phyloP scores from a whole-genome alignment of 257 asterid genomes.

The Jacaranda copaia region DNA sequence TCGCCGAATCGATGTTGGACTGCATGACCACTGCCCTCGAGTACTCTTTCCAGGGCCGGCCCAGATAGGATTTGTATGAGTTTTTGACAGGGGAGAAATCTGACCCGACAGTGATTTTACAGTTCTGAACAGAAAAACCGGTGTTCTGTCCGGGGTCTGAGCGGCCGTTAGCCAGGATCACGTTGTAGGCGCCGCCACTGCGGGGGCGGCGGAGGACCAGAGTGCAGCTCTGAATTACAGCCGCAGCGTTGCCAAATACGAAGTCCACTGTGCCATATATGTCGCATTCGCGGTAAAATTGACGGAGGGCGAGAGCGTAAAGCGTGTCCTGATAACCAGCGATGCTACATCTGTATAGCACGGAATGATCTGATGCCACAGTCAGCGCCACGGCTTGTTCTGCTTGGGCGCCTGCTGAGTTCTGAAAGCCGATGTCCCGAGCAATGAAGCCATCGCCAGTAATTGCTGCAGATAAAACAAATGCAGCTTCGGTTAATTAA shows the following conservation, averaged over 20 bases:
- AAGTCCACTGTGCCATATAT: conserved; percentile 77
- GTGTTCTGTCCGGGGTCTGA: conserved; percentile 75
- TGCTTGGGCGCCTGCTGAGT: conserved; percentile 66
- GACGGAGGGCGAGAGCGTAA: conserved; percentile 70
- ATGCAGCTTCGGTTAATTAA: background rate
- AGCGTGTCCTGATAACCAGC: conserved; percentile 75
- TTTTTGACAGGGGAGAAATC: conserved; percentile 43
- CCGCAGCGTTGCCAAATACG: conserved; percentile 78
- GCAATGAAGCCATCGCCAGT: conserved; percentile 76
- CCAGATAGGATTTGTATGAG: conserved; percentile 53
- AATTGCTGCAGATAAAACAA: conserved; percentile 47
- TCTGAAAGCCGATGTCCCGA: conserved; percentile 73
- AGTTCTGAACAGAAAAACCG: conserved; percentile 70
- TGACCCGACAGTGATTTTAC: conserved; percentile 51
- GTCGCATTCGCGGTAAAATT: conserved; percentile 81
- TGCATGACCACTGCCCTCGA: conserved; percentile 76
- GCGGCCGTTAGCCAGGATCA: conserved; percentile 69
- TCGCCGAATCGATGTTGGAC: conserved; percentile 57
- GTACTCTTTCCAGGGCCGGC: conserved; percentile 70
- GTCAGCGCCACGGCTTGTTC: conserved; percentile 68
- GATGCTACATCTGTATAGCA: conserved; percentile 64
- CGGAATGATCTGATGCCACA: conserved; percentile 67
- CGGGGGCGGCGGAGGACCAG: conserved; percentile 62
- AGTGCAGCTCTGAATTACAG: conserved; percentile 68
- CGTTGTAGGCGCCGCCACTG: conserved; percentile 46